Evolutionary conservation across 345 rosid genomes (phyloP).

Genomic region (Isatis tinctoria): DNA sequence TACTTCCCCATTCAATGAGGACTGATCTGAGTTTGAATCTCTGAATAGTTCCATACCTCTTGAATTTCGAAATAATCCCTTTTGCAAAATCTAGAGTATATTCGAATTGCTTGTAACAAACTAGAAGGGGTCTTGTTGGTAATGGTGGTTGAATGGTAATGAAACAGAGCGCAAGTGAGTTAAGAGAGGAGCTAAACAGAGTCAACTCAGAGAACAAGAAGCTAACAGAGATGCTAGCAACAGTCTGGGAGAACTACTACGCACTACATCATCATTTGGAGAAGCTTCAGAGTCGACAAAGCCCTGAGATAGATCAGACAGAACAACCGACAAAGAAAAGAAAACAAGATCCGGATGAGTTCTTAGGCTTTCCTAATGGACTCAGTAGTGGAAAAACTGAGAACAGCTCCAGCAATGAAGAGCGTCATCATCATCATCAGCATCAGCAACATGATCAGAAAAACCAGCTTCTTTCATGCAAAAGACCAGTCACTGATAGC

Average conservation of each 20-base stretch:
- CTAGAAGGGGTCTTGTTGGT: not conserved
- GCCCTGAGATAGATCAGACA: slow-evolving; percentile 2
- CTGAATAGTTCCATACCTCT: not conserved
- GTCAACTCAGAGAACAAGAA: slow-evolving; percentile 49
- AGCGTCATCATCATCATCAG: slow-evolving; percentile 17
- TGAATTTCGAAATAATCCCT: not conserved
- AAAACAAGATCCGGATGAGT: slow-evolving; percentile 34
- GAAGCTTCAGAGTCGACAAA: slow-evolving; percentile 36
- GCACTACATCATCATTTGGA: slow-evolving; percentile 32
- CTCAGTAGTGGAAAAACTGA: slow-evolving; percentile 31
- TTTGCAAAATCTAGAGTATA: too few species aligned
- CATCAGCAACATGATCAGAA: slow-evolving; percentile 11
- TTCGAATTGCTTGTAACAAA: not conserved
- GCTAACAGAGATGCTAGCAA: slow-evolving; percentile 39
- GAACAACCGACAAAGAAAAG: slow-evolving; percentile 38
- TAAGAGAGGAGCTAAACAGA: slow-evolving; percentile 48
- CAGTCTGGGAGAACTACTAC: slow-evolving; percentile 35
- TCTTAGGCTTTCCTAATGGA: slow-evolving; percentile 29
- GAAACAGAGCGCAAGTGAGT: slow-evolving; percentile 30
- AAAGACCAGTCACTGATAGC: slow-evolving; percentile 42
- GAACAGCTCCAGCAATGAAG: slow-evolving; percentile 58
- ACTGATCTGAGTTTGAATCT: not conserved
- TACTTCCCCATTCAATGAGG: not conserved
- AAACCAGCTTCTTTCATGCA: slow-evolving; percentile 27
- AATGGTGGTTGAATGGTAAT: not conserved